A percentile compares a stretch with the other conserved stretches of the same genome.
Evolutionary conservation across 768 basidiomycete genomes (phyloP).

Genomic region (Suillus weaverae): DNA sequence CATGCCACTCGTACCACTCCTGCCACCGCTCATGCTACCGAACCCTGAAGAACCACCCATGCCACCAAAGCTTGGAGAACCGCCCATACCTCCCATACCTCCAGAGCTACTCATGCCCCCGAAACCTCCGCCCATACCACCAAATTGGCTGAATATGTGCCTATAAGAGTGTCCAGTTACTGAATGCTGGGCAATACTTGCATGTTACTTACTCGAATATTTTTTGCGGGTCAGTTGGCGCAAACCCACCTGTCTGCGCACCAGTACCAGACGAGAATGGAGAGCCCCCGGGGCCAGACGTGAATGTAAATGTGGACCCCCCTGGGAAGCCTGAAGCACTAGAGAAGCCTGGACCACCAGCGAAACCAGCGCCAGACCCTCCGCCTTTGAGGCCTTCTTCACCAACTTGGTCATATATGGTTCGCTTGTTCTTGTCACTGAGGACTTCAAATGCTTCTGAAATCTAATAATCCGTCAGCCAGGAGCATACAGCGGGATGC

Average conservation of each 20-base stretch:
- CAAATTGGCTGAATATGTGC: slow-evolving; percentile 47
- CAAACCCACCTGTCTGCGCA: slow-evolving; percentile 52
- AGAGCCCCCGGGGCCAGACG: slow-evolving; percentile 41
- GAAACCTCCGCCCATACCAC: slow-evolving; percentile 23
- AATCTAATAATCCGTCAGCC: slow-evolving; percentile 48
- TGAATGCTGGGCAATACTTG: background rate
- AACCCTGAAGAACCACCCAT: slow-evolving; percentile 24
- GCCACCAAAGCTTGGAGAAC: slow-evolving; percentile 21
- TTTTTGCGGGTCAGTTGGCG: slow-evolving; percentile 79
- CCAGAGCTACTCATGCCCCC: slow-evolving; percentile 36
- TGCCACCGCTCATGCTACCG: slow-evolving; percentile 37
- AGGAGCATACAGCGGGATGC: background rate
- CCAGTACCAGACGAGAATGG: slow-evolving; percentile 38
- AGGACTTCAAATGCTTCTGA: slow-evolving; percentile 97
- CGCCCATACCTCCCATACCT: slow-evolving; percentile 22
- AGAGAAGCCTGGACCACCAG: slow-evolving; percentile 31
- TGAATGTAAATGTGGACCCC: slow-evolving; percentile 58
- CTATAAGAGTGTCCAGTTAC: slow-evolving; percentile 35
- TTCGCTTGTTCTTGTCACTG: slow-evolving; percentile 80
- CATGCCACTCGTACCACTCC: slow-evolving; percentile 30
- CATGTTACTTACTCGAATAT: slow-evolving; percentile 76
- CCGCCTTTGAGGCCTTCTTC: slow-evolving; percentile 91
- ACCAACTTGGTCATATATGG: slow-evolving; percentile 90
- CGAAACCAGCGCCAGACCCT: slow-evolving; percentile 48
- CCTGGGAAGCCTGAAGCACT: slow-evolving; percentile 49